Evolutionary conservation across 495 filamentous ascomycete genomes (phyloP).

Genomic region (Podospora pseudopauciseta): DNA sequence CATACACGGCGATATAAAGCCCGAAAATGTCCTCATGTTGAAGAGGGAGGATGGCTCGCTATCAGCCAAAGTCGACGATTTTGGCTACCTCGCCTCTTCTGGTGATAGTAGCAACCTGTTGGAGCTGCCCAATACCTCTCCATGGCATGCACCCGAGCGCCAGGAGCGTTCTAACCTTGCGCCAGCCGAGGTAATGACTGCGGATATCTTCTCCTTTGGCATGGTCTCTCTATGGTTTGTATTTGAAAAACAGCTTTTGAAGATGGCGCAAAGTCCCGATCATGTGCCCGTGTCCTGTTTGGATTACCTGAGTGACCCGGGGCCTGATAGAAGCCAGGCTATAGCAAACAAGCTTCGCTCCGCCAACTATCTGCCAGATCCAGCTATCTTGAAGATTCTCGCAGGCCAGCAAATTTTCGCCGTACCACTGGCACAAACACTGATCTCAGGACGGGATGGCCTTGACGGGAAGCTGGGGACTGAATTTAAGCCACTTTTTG

Average conservation of each 20-base stretch:
- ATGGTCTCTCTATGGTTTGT: background rate
- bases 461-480: no score
- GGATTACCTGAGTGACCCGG: no score
- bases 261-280: no score
- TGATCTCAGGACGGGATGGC: no score
- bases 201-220: slow-evolving; percentile 1
- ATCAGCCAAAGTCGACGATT: background rate
- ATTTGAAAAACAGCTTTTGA: background rate
- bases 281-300: no score
- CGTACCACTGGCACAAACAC: no score
- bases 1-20: background rate
- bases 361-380: no score
- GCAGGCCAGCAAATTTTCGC: no score
- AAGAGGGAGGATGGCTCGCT: background rate
- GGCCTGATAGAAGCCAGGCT: no score
- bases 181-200: background rate
- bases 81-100: background rate
- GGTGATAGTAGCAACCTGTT: background rate
- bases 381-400: no score
- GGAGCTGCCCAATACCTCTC: background rate
- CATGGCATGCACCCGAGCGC: background rate
- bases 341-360: no score
- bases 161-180: background rate
- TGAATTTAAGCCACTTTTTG: no score
- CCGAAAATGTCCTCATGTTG: background rate